A percentile compares a stretch with the other conserved stretches of the same genome.
phyloP scores from a whole-genome alignment of 495 filamentous ascomycete genomes.

The Cryomyces minteri region DNA sequence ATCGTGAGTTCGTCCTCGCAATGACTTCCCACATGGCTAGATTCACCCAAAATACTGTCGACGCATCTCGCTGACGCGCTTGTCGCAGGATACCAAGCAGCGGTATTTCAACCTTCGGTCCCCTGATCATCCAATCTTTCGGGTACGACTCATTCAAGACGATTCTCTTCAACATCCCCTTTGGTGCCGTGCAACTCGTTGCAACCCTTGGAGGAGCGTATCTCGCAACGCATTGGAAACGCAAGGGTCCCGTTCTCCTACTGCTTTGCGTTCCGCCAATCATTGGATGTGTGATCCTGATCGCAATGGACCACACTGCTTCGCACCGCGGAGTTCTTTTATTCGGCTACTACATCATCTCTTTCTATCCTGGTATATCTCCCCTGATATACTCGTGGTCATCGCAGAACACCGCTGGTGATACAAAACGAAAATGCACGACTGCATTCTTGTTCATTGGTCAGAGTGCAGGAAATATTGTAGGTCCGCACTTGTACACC shows the following conservation, averaged over 20 bases:
- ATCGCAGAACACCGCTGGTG: conserved; percentile 41
- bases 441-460: conserved; percentile 39
- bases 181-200: conserved; percentile 40
- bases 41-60: background rate
- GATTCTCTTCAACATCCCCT: conserved; percentile 47
- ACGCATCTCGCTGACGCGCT: background rate
- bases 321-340: conserved; percentile 30
- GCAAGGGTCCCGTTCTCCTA: conserved; percentile 37
- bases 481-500: conserved; percentile 36
- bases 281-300: conserved; percentile 34
- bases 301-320: conserved; percentile 27
- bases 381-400: conserved; percentile 47
- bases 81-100: conserved; percentile 35
- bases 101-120: conserved; percentile 44
- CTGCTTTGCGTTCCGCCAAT: conserved; percentile 37
- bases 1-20: conserved; percentile 16
- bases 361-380: conserved; percentile 35
- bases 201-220: conserved; percentile 38
- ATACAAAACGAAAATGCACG: conserved; percentile 43
- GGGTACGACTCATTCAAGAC: conserved; percentile 40
- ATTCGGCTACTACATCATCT: conserved; percentile 43
- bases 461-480: conserved; percentile 38
- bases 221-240: conserved; percentile 30
- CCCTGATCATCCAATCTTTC: conserved; percentile 43
- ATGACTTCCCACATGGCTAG: conserved; percentile 11